Evolutionary conservation across 2,329 filamentous ascomycete genomes (phyloP).

Genomic region (Calonectria ilicicola): DNA sequence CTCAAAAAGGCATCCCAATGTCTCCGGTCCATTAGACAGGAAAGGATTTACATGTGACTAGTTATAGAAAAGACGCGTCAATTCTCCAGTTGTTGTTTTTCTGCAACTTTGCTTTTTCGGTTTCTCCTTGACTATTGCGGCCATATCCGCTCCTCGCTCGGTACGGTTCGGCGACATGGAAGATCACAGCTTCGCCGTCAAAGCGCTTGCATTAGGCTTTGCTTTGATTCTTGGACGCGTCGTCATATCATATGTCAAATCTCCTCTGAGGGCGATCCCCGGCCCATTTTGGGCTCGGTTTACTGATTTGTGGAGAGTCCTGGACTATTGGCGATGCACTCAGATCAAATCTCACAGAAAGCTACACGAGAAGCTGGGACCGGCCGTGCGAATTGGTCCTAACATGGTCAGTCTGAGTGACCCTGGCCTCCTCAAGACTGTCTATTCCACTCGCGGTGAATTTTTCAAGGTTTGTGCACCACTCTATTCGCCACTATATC

Average conservation of each 20-base stretch:
- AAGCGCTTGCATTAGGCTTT: slow-evolving; percentile 2
- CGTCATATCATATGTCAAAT: background rate
- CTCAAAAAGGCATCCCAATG: background rate
- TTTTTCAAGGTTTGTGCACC: slow-evolving; percentile 5
- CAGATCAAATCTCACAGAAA: slow-evolving; percentile 4
- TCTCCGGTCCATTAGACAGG: background rate
- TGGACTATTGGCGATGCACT: slow-evolving; percentile 10
- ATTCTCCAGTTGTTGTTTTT: background rate
- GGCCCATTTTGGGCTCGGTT: slow-evolving; percentile 7
- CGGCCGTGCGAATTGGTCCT: slow-evolving; percentile 11
- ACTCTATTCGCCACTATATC: background rate
- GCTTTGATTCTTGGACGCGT: background rate
- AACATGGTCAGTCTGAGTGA: slow-evolving; percentile 20
- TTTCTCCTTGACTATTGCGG: background rate
- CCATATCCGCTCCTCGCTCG: background rate
- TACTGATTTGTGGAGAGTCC: slow-evolving; percentile 3
- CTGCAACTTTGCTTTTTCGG: background rate
- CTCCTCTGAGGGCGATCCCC: slow-evolving; percentile 3
- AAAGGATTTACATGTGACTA: background rate
- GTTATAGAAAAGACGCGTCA: slow-evolving; percentile 7
- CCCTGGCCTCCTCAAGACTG: slow-evolving; percentile 1
- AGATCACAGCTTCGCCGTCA: background rate
- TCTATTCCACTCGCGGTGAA: slow-evolving; percentile 12
- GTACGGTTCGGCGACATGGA: background rate
- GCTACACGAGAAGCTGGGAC: slow-evolving; percentile 6